Base-by-base conservation (phyloP, 768 basidiomycete species). In the Macrocybe gigantea region DNA sequence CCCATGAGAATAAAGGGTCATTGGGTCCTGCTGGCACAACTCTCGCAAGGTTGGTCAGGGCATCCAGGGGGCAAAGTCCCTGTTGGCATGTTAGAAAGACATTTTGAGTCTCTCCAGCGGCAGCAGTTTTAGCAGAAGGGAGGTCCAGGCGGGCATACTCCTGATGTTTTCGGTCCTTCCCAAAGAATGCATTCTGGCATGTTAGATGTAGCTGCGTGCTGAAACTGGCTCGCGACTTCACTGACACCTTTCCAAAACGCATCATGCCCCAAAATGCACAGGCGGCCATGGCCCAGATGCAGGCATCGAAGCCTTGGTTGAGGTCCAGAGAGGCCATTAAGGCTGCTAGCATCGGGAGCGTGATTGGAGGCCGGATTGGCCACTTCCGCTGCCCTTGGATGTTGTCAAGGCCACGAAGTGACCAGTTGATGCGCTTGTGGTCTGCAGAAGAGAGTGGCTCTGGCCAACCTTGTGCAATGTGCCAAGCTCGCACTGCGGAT, bases 241-340 rank as follows among this genome's bases (percentile, higher is more conserved):
- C 66, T 0, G 69, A 54, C 0, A 67, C 61, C 49, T 74, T 68
- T 0, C 71, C 67, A 44, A 71, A 68, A 0, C 62, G 52, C 63
- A 69, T 65, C 45, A 71, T 48, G 1, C 70, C 70, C 60, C 62
- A 73, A 53, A 74, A 73, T 0, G 68, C 65, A 45, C 62, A 70
- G 0, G 49, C 31, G 0, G 60, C 61, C 39, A 64, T 60, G 0
- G 71, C 69, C 69, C 69, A 72, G 1, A 72, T 42, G 31, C 67
- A 70, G 0, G 71, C 68, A 44, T 74, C 69, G 44, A 73, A 74
- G 0, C 67, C 56, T 7, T 51, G 52, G 0, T 14, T 15, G 1
- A 47, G 33, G 36, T 36, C 33, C 13, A 47, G 45, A 11, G 33
- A 30, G 9, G n/a, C 35, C 38, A 30, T 49, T n/a, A 52, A 48